Conservation (phyloP, 73 alveolate species). For the Stentor coeruleus region DNA sequence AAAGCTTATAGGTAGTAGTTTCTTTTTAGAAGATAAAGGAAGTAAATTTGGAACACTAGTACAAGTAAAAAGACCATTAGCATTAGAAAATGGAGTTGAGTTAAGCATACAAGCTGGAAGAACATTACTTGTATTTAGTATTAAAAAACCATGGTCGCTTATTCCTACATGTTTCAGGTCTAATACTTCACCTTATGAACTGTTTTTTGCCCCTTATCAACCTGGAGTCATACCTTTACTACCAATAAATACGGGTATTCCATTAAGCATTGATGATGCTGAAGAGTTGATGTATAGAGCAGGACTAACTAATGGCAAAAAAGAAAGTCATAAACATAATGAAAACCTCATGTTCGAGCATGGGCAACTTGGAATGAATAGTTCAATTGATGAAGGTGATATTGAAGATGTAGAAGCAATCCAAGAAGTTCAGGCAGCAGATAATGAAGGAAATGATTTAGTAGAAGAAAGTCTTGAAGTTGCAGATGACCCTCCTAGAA, state of each 20-base stretch:
- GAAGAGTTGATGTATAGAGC: background rate
- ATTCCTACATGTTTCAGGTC: conserved; percentile 14
- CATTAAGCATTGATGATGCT: conserved; percentile 2
- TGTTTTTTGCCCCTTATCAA: background rate
- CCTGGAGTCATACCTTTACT: background rate
- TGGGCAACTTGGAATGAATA: background rate
- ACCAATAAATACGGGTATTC: conserved; percentile 9
- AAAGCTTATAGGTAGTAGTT: conserved; percentile 30
- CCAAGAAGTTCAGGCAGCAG: background rate
- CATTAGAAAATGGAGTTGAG: background rate
- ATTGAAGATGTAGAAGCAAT: background rate
- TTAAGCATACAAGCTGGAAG: background rate
- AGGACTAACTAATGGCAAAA: background rate
- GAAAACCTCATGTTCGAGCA: background rate
- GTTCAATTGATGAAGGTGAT: conserved; percentile 9
- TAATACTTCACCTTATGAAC: too few relatives aligned
- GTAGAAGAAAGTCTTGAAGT: too few relatives aligned
- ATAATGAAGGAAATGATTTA: too few relatives aligned
- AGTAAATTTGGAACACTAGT: conserved; percentile 85
- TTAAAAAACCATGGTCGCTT: conserved; percentile 25
- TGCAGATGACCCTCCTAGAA: too few relatives aligned
- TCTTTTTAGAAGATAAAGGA: conserved; percentile 54
- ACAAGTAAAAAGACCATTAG: conserved; percentile 24
- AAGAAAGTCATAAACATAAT: background rate
- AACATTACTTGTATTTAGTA: conserved; percentile 21